A percentile compares a stretch with the other conserved stretches of the same genome.
These are phyloP conservation scores for Collybia mongolica DNA, from an alignment of 768 basidiomycete species.

Conservation along the genomic window DNA sequence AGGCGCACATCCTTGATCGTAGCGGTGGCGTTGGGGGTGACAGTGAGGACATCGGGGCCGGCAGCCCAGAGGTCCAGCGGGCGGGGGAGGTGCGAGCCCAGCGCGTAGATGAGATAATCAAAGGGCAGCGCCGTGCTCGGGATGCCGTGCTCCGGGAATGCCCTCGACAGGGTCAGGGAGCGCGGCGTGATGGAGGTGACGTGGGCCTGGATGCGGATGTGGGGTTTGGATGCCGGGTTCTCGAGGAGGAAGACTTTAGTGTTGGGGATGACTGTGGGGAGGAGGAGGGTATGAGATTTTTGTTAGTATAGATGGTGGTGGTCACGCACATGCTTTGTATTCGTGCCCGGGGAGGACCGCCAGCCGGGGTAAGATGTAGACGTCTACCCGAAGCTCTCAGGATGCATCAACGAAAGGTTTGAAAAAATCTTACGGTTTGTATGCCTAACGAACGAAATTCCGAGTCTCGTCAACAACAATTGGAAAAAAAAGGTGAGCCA, in stretches of 20 bases:
- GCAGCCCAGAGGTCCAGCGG: constrained; percentile 56
- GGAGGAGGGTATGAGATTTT: neutral
- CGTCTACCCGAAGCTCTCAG: constrained; percentile 26
- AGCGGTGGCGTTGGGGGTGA: neutral
- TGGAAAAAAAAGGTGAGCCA: neutral
- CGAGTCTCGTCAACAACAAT: neutral
- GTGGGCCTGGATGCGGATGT: constrained; percentile 40
- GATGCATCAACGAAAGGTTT: neutral
- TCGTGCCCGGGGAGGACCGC: constrained; percentile 59
- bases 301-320: neutral
- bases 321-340: constrained; percentile 59
- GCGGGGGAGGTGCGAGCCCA: constrained; percentile 55
- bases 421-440: constrained; percentile 37
- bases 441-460: constrained; percentile 29
- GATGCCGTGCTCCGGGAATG: constrained; percentile 47
- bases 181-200: constrained; percentile 37
- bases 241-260: constrained; percentile 40
- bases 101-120: constrained; percentile 60
- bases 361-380: constrained; percentile 59
- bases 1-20: constrained; percentile 8
- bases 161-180: constrained; percentile 41
- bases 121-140: constrained; percentile 36
- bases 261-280: constrained; percentile 50
- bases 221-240: constrained; percentile 23
- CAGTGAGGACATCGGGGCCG: constrained; percentile 8